Evolutionary conservation across 2,329 filamentous ascomycete species (phyloP), one percentile per base, ranked within the genome.

Genomic region (Pyrenophora graminea): DNA sequence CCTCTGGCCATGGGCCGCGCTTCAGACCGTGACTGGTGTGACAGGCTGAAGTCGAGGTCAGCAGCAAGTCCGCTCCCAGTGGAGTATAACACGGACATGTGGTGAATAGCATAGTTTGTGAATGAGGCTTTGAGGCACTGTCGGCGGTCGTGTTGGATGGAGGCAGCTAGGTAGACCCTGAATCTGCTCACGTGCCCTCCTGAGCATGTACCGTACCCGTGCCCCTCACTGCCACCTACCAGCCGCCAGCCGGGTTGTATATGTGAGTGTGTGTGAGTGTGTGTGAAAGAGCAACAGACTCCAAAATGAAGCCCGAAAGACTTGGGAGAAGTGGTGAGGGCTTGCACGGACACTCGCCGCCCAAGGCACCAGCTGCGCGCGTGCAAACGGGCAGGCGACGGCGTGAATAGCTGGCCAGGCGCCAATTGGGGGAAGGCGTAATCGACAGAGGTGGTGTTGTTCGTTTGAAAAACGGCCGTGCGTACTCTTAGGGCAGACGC

Each of bases 21-120:
- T 52, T 45, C 48, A 53, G 53, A 58, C 56, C 56, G 51, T 63
- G 63, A 44, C 61, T 60, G 63, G 67, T 62, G 65, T 59, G 57
- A 64, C 58, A 42, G 61, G 40, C 41, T 27, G 39, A 31, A 17
- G 42, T 45, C 30, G 33, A 39, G 38, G 41, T 51, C 40, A 46
- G 44, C 40, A 32, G 33, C 37, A 44, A 30, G 19, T 15, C 15
- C 15, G 15, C 15, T 15, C 15, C 15, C 15, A 15, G 15, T 15
- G 15, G 23, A 52, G 44, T 19, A n/a, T 21, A 36, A 39, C 39
- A 31, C 21, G 19, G 43, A 37, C 39, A 36, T 36, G 37, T 41
- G 43, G 41, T 37, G 25, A 38, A 23, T 42, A 15, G 47, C 49
- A 50, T 39, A 42, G 41, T 40, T 44, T 45, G 46, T 41, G 52